Base-by-base conservation (phyloP, 75 land plant genomes). In the Ceratopteris richardii region DNA sequence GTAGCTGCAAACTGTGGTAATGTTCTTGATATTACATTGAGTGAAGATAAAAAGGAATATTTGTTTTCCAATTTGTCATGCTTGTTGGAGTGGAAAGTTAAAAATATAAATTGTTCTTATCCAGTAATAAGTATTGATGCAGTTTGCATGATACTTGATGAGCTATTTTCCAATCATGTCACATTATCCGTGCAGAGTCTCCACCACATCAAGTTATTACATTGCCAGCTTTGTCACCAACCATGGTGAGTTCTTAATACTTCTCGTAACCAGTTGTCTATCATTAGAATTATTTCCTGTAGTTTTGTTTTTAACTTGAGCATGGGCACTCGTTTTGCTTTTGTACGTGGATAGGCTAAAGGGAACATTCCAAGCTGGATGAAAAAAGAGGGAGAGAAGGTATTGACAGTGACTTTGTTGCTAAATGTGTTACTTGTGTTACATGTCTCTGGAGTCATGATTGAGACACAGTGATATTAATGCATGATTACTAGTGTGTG, bases 141-240 rank as follows among this genome's bases (percentile, higher is more conserved):
- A n/a, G n/a, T n/a, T n/a, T n/a, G n/a, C n/a, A n/a, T n/a, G n/a
- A n/a, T n/a, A n/a, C n/a, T 33, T 33, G 37, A 4, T 33, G 37
- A 33, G 37, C 9, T 33, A 33, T 33, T 33, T 33, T 33, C 9
- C 37, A 46, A 2, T 46, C 22, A 46, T 46, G 22, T 4, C 50
- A 46, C 50, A 46, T 46, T 46, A 6, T 46, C 4, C 17, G 50
- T 46, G 50, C 50, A 46, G 50, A 5, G 22, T 46, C 50, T 46
- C 18, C 50, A 5, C 63, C 65, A 44, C 91, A 85, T 53, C 58
- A 55, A 37, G 74, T 86, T 44, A 47, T 94, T 21, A 63, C 54
- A 41, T 85, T 94, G 98, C 98, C 98, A 61, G 98, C 98, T 42
- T 65, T 89, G 19, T 94, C 98, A n/a, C 98, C 98, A 25, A 94